A percentile compares a stretch with the other conserved stretches of the same genome.
Conservation (phyloP, 352 stramenopile genomes). For the Globisporangium camurandrum region DNA sequence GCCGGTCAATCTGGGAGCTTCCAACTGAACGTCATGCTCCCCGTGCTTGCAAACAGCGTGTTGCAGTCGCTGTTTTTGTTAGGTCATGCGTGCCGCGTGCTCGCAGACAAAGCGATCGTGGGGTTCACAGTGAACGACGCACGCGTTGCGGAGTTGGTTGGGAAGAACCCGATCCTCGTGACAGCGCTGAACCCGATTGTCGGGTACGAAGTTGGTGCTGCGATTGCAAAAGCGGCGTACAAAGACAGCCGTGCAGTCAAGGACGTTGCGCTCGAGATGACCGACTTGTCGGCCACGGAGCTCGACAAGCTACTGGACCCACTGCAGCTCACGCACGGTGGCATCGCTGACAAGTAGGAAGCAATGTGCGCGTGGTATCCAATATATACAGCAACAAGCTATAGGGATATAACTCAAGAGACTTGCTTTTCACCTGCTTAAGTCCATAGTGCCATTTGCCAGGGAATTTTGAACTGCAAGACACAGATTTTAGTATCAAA, state of each 20-base stretch:
- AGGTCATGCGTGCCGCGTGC: conserved; percentile 24
- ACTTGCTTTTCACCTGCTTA: too few relatives aligned
- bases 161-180: conserved; percentile 49
- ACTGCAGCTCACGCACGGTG: conserved; percentile 32
- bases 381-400: too few relatives aligned
- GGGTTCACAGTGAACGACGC: conserved; percentile 37
- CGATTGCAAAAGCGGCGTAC: conserved; percentile 55
- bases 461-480: too few relatives aligned
- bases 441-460: too few relatives aligned
- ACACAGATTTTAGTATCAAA: too few relatives aligned
- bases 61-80: conserved; percentile 40
- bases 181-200: conserved; percentile 52
- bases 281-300: conserved; percentile 31
- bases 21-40: conserved; percentile 59
- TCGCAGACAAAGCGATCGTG: conserved; percentile 36
- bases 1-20: conserved; percentile 41
- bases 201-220: conserved; percentile 44
- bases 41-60: conserved; percentile 41
- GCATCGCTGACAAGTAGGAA: conserved; percentile 35
- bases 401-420: too few relatives aligned
- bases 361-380: background rate
- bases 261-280: conserved; percentile 37
- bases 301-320: conserved; percentile 50
- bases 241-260: conserved; percentile 44
- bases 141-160: conserved; percentile 36